Evolutionary conservation across 2,329 filamentous ascomycete species (phyloP), one percentile per base, ranked within the genome.

Genomic region (Septoria linicola): DNA sequence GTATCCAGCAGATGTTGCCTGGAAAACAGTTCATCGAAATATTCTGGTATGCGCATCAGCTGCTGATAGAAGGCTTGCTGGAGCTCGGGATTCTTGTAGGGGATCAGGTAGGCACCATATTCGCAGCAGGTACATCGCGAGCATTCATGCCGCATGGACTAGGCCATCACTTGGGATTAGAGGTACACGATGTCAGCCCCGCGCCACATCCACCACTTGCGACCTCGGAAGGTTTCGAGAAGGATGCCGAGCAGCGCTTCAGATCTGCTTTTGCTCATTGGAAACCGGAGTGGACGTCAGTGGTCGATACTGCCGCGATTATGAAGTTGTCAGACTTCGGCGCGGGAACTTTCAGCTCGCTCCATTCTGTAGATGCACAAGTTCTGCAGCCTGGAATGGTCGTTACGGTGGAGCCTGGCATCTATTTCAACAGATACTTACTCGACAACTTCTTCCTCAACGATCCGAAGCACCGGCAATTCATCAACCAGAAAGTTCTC

Each of bases 341-440:
- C 23, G 31, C 31, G 2, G 5, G 14, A 16, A 32, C 47, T 17
- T 39, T 45, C 32, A 30, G 27, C 20, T 31, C 51, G 27, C 11
- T 53, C 8, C 36, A 53, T 16, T 47, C 43, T 17, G 19, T 44
- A 20, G 45, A 51, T 37, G 52, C 59, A 13, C 49, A 52, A 2
- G 40, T 51, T 8, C 54, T 67, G 7, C 70, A 81, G 37, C 76
- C 85, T 48, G 86, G 88, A 7, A 87, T 86, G 55, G 87, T 97
- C 25, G 84, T 99, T 44, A 99, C 93, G 0, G 89, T 97, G 27
- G 93, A 99, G 73, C 93, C 93, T 5, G 93, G 93, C 14, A 82
- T 84, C 35, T 91, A 91, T 69, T 90, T 91, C 71, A 87, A 84
- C 70, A 76, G 76, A 14, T 83, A 82, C 47, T 88, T 88, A 59